Evolutionary conservation across 2,329 filamentous ascomycete genomes (phyloP), one percentile per base, ranked within the genome.

Genomic region (Aspergillus melleus): DNA sequence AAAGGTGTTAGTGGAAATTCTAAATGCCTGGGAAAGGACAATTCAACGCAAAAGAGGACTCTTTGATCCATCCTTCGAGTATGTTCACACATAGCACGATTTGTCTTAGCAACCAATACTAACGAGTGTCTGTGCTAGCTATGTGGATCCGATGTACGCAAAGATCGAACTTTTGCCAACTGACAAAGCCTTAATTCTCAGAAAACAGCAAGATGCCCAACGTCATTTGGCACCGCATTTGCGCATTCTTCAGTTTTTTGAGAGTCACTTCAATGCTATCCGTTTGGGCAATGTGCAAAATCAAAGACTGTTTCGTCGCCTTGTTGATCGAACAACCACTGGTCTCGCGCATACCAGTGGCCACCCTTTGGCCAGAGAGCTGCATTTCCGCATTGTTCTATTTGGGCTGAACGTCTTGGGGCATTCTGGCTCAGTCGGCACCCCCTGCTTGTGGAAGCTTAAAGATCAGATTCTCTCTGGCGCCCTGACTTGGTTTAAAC

Each of bases 111-210:
- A 52, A 55, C 64, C 46, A 29, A 57, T 54, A 52, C 56, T 68
- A 57, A 69, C 46, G 29, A 16, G 42, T n/a, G 14, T 36, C 51
- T 30, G 30, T 52, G 22, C 24, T 54, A 86, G 84, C 52, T 90
- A 93, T 66, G 81, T 86, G 0, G 93, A 99, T 72, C 93, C 96
- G 0, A 96, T 99, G 77, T 95, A 92, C 68, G 80, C 92, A 39
- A 94, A 90, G 70, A 89, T 95, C 73, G 95, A 99, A 71, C 96
- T 97, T 70, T 90, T 94, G 4, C 94, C 95, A 1, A 96, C 91
- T 58, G 92, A 97, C 71, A 89, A 91, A 68, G 86, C 88, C 58
- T 79, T 84, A 14, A 81, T 97, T 64, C 83, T 87, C 16, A 91
- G 88, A 75, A 86, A 88, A 55, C 92, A 94, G 70, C 90, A 95